phyloP scores from a whole-genome alignment of 164 flowering plant species.

The Akebia trifoliata region DNA sequence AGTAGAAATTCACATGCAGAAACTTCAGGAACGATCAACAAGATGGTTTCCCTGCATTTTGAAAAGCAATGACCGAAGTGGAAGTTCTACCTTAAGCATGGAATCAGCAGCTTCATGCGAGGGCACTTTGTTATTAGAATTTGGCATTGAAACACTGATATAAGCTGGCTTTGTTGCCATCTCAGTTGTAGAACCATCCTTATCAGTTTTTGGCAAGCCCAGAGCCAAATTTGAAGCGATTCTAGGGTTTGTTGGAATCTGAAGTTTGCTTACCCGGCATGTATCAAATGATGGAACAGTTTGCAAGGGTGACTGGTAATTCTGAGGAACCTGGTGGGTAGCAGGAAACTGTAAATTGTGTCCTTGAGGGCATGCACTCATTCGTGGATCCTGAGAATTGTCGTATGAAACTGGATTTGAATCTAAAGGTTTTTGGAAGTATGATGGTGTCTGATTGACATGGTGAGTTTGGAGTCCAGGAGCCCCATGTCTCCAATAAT shows the following conservation, averaged over 20 bases:
- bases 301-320: conserved; percentile 45
- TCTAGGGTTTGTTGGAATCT: conserved; percentile 94
- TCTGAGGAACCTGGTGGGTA: conserved; percentile 47
- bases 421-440: conserved; percentile 47
- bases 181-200: conserved; percentile 43
- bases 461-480: conserved; percentile 49
- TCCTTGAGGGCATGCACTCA: conserved; percentile 32
- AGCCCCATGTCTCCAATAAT: conserved; percentile 57
- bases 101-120: conserved; percentile 53
- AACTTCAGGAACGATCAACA: not conserved
- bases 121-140: conserved; percentile 31
- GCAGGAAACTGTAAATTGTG: conserved; percentile 40
- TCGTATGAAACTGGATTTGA: conserved; percentile 39
- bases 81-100: conserved; percentile 51
- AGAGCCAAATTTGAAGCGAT: conserved; percentile 68
- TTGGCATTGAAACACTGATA: conserved; percentile 65
- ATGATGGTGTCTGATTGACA: conserved; percentile 26
- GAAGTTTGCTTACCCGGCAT: conserved; percentile 60
- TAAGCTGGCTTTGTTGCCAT: conserved; percentile 70
- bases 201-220: conserved; percentile 46
- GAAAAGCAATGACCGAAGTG: not conserved
- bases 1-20: not conserved
- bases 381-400: conserved; percentile 46
- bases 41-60: not conserved
- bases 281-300: conserved; percentile 53